Base-by-base conservation (phyloP, 2,329 filamentous ascomycete species). In the Diaporthe nobilis region DNA sequence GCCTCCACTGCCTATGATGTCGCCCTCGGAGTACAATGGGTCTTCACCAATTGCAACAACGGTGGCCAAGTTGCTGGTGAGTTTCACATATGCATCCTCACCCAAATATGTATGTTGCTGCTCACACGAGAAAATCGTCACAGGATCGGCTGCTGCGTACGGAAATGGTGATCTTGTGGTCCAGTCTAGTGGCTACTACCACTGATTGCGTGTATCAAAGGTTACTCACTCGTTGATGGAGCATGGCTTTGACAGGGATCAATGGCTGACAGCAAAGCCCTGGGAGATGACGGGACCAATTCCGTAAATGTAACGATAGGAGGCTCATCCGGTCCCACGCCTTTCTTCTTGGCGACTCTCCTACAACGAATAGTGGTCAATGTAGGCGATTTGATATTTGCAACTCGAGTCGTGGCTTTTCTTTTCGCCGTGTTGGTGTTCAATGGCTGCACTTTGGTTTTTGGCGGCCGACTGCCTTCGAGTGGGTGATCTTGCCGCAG, bases 91-190 rank as follows among this genome's bases (percentile, higher is more conserved):
- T 13, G 53, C 28, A 31, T 31, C 28, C 28, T 13, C 37, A 39
- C 6, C 17, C 25, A 34, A 1, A 17, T 34, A 15, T 34, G 34
- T 9, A 34, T 57, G 5, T 31, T 20, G 53, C 15, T 28, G 53
- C 53, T 57, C 15, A 57, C 53, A 57, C 28, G 13, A 20, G 53
- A 28, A 13, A 20, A 31, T 17, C 47, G 25, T 57, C 53, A 57
- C 53, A 57, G 53, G 28, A 57, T 57, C 53, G 53, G 53, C 53
- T 57, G 53, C 53, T 57, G 53, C 53, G 13, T 34, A 34, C 53
- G 28, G 53, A 5, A 57, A 57, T 57, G 53, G 53, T 34, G 53
- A 57, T 57, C 25, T 57, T 31, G 53, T 57, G 28, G 28, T 57
- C 53, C 28, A 57, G 25, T 57, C 53, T 6, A 34, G 53, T 57